phyloP scores from a whole-genome alignment of 148 eudicot species.

The Rhododendron ferrugineum region DNA sequence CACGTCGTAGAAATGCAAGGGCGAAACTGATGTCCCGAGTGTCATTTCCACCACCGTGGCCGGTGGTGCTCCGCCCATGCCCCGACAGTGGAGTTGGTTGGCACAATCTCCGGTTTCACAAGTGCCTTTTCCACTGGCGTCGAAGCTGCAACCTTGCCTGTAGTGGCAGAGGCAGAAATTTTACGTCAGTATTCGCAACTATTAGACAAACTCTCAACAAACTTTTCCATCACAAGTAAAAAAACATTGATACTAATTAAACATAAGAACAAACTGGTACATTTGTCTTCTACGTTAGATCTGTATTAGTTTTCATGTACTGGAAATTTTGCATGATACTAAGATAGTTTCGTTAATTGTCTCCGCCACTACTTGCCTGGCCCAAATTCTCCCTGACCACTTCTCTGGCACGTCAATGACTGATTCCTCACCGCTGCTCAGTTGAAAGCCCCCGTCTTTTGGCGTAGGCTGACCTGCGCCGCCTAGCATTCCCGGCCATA shows the following conservation, averaged over 20 bases:
- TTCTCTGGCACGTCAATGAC: slow-evolving; percentile 65
- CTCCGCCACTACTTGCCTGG: slow-evolving; percentile 19
- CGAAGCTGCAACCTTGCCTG: slow-evolving; percentile 60
- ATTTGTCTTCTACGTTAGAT: background rate
- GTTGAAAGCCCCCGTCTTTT: slow-evolving; percentile 69
- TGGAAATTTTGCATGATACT: background rate
- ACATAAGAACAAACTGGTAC: background rate
- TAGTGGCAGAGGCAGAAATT: background rate
- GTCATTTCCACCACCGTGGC: slow-evolving; percentile 91
- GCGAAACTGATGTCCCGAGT: slow-evolving; percentile 61
- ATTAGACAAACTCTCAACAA: background rate
- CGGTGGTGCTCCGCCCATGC: slow-evolving; percentile 69
- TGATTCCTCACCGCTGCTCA: slow-evolving; percentile 55
- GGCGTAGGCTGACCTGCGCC: slow-evolving; percentile 66
- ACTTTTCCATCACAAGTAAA: background rate
- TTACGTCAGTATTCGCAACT: background rate
- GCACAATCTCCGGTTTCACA: slow-evolving; percentile 80
- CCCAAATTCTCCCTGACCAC: slow-evolving; percentile 96
- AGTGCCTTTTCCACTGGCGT: slow-evolving; percentile 50
- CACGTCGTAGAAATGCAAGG: slow-evolving; percentile 85
- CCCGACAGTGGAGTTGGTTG: slow-evolving; percentile 57
- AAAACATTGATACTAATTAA: background rate
- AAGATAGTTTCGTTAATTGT: background rate
- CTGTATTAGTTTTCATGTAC: background rate
- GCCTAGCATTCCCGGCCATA: slow-evolving; percentile 87